Evolutionary conservation across 345 rosid species (phyloP).

Genomic region (Boechera retrofracta): DNA sequence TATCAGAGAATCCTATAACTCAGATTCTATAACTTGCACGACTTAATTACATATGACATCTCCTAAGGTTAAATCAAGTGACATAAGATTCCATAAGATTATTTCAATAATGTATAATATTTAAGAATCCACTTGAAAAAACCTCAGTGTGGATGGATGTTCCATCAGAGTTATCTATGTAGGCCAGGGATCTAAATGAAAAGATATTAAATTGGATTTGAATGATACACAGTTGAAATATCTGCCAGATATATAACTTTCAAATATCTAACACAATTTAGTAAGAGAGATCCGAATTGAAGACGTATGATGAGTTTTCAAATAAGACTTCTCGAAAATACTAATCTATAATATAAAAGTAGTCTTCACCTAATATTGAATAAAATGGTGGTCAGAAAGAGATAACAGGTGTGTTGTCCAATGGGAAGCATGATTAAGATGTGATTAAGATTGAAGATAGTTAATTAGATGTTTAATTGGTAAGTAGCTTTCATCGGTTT

Average conservation of each 20-base stretch:
- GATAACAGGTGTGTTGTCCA: slow-evolving; percentile 29
- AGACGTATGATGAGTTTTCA: slow-evolving; percentile 21
- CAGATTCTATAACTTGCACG: slow-evolving; percentile 40
- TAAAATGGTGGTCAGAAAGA: slow-evolving; percentile 25
- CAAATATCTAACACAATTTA: not conserved
- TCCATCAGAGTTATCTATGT: slow-evolving; percentile 10
- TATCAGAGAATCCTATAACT: slow-evolving; percentile 29
- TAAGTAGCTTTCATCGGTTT: slow-evolving; percentile 35
- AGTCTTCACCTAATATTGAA: slow-evolving; percentile 37
- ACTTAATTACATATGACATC: slow-evolving; percentile 35
- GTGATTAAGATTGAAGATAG: slow-evolving; percentile 13
- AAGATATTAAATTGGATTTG: slow-evolving; percentile 4
- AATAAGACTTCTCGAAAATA: slow-evolving; percentile 9
- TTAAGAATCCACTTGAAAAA: slow-evolving; percentile 18
- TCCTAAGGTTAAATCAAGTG: slow-evolving; percentile 30
- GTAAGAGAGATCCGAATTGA: slow-evolving; percentile 3
- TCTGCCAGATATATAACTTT: slow-evolving; percentile 10
- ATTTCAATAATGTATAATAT: slow-evolving; percentile 16
- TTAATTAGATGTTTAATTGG: slow-evolving; percentile 29
- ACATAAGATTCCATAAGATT: slow-evolving; percentile 36
- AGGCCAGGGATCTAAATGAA: slow-evolving; percentile 31
- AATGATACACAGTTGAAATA: slow-evolving; percentile 7
- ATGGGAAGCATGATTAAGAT: slow-evolving; percentile 32
- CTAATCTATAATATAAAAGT: slow-evolving; percentile 13
- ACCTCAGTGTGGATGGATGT: slow-evolving; percentile 13